Conservation (phyloP, 2,329 filamentous ascomycete species). For the Aphanoascus verrucosus region DNA sequence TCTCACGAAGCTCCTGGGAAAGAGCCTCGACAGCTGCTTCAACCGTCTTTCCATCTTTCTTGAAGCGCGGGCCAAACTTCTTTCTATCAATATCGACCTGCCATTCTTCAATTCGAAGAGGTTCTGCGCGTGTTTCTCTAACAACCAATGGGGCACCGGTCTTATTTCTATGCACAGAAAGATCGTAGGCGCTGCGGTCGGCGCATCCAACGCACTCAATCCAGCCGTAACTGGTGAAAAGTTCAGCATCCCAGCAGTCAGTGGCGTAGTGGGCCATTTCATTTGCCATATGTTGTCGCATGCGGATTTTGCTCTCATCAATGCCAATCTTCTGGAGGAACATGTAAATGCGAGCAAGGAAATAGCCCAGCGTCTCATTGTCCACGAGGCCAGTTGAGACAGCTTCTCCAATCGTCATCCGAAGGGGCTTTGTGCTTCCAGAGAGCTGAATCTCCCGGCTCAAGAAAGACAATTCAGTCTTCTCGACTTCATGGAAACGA, state of each 20-base stretch:
- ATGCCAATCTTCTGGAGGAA: conserved; percentile 85
- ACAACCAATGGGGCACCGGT: conserved; percentile 80
- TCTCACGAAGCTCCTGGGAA: conserved; percentile 70
- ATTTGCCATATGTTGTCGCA: conserved; percentile 92
- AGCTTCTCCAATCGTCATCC: conserved; percentile 72
- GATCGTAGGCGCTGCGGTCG: conserved; percentile 87
- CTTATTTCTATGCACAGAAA: conserved; percentile 85
- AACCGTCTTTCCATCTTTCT: conserved; percentile 81
- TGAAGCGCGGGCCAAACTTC: conserved; percentile 89
- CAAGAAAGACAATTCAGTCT: conserved; percentile 73
- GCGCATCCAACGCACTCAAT: conserved; percentile 97
- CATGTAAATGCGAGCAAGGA: conserved; percentile 82
- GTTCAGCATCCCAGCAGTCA: conserved; percentile 96
- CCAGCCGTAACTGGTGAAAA: conserved; percentile 88
- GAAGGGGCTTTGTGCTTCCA: conserved; percentile 66
- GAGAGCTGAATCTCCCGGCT: conserved; percentile 75
- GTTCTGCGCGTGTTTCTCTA: conserved; percentile 67
- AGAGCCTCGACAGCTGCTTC: conserved; percentile 67
- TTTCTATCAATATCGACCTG: conserved; percentile 83
- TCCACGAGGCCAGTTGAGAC: conserved; percentile 75
- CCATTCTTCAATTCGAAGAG: conserved; percentile 75
- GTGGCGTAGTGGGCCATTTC: conserved; percentile 89
- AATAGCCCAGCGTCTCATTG: conserved; percentile 97
- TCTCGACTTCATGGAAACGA: conserved; percentile 74
- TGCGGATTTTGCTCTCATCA: conserved; percentile 78